Evolutionary conservation across 768 basidiomycete species (phyloP).

Genomic region (Collybia mongolica): DNA sequence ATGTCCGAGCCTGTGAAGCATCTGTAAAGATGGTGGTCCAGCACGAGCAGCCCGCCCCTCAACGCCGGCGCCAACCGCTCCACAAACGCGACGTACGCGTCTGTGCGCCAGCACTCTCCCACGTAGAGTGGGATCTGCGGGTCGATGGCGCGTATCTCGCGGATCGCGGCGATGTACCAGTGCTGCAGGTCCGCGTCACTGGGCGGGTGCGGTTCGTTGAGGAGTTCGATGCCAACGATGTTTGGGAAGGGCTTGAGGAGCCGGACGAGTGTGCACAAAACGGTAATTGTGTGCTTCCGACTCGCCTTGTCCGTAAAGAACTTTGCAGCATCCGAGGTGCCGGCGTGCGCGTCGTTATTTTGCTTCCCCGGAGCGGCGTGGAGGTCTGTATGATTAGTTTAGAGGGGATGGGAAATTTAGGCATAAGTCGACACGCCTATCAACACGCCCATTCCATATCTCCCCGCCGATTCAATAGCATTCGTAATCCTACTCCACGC

Average conservation of each 20-base stretch:
- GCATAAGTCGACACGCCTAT: constrained; percentile 43
- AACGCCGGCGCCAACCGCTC: constrained; percentile 18
- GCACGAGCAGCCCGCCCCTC: constrained; percentile 41
- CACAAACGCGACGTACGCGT: constrained; percentile 60
- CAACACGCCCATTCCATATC: constrained; percentile 67
- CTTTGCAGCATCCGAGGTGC: constrained; percentile 49
- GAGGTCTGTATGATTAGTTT: constrained; percentile 42
- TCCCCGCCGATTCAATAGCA: constrained; percentile 58
- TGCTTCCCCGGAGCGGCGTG: constrained; percentile 79
- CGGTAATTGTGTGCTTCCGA: constrained; percentile 44
- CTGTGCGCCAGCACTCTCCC: constrained; percentile 73
- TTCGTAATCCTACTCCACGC: constrained; percentile 66
- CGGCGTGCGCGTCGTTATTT: constrained; percentile 66
- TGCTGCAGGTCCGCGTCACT: constrained; percentile 48
- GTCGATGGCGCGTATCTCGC: constrained; percentile 48
- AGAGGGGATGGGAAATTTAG: too few relatives aligned
- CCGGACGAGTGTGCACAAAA: constrained; percentile 42
- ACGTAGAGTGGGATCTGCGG: constrained; percentile 67
- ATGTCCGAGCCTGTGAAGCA: constrained; percentile 70
- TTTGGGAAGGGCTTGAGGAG: constrained; percentile 37
- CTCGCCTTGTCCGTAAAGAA: constrained; percentile 48
- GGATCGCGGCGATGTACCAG: constrained; percentile 66
- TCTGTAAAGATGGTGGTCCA: constrained; percentile 85
- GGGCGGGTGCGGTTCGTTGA: constrained; percentile 56
- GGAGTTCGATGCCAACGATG: constrained; percentile 58